A percentile compares a stretch with the other conserved stretches of the same genome.
These are phyloP conservation scores for Sedum album DNA, from an alignment of 164 flowering plant genomes.

Conservation along the genomic window DNA sequence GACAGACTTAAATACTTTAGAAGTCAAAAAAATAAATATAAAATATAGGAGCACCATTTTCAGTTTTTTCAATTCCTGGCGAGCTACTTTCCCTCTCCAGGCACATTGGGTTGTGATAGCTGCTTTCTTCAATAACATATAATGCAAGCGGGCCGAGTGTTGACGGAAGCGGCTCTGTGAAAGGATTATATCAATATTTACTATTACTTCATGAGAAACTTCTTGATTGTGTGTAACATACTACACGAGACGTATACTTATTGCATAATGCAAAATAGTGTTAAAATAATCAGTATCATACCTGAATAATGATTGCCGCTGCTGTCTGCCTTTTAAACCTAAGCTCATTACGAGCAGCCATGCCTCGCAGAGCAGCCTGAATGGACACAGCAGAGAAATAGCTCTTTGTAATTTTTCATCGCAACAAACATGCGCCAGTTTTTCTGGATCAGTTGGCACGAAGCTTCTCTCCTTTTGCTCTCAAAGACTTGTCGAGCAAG, in stretches of 20 bases:
- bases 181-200: background rate
- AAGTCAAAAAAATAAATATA: slow-evolving; percentile 25
- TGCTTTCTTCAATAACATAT: slow-evolving; percentile 28
- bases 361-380: slow-evolving; percentile 39
- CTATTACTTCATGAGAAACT: background rate
- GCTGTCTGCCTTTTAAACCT: slow-evolving; percentile 27
- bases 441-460: slow-evolving; percentile 37
- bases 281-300: slow-evolving; percentile 7
- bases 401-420: slow-evolving; percentile 21
- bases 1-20: slow-evolving; percentile 28
- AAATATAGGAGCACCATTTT: slow-evolving; percentile 27
- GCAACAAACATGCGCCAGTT: slow-evolving; percentile 26
- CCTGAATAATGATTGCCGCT: slow-evolving; percentile 47
- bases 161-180: slow-evolving; percentile 33
- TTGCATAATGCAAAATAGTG: background rate
- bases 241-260: background rate
- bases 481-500: slow-evolving; percentile 31
- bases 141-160: slow-evolving; percentile 19
- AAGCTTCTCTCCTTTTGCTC: slow-evolving; percentile 32
- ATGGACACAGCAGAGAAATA: slow-evolving; percentile 30
- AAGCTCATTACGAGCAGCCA: slow-evolving; percentile 43
- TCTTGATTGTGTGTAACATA: background rate
- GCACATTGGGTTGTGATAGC: slow-evolving; percentile 38
- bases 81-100: slow-evolving; percentile 41
- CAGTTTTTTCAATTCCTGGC: slow-evolving; percentile 37